Evolutionary conservation across 1,284 basidiomycete genomes (phyloP).

Genomic region (Apiotrichum sp.): DNA sequence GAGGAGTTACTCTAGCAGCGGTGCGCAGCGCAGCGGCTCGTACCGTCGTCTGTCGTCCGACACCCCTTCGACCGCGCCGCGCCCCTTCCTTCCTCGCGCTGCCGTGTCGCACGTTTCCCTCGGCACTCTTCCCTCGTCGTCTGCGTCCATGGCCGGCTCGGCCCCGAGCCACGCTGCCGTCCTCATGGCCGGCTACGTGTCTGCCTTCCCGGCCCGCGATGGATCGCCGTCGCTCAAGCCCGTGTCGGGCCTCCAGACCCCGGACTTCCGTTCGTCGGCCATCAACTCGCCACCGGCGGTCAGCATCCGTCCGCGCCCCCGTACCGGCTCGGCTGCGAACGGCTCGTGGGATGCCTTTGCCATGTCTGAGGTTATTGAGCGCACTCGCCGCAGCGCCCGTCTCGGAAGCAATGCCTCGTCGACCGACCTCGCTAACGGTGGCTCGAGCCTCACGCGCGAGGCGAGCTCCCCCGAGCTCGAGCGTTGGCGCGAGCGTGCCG

Average conservation of each 20-base stretch:
- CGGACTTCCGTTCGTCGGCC: slow-evolving; percentile 1
- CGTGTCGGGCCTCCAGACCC: slow-evolving; percentile 3
- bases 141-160: slow-evolving; percentile 30
- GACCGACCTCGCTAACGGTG: background rate
- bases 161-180: slow-evolving; percentile 32
- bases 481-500: slow-evolving; percentile 2
- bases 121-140: slow-evolving; percentile 15
- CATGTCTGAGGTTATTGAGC: slow-evolving; percentile 22
- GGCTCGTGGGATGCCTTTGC: slow-evolving; percentile 39
- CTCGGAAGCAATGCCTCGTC: slow-evolving; percentile 3
- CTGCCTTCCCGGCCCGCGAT: slow-evolving; percentile 34
- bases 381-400: slow-evolving; percentile 5
- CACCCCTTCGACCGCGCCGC: slow-evolving; percentile 7
- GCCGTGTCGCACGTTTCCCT: slow-evolving; percentile 38
- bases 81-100: slow-evolving; percentile 22
- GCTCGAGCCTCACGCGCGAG: background rate
- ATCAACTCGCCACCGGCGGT: background rate
- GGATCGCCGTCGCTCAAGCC: slow-evolving; percentile 6
- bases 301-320: slow-evolving; percentile 12
- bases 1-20: slow-evolving; percentile 1
- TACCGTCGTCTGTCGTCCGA: slow-evolving; percentile 19
- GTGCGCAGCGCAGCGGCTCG: slow-evolving; percentile 3
- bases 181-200: slow-evolving; percentile 33
- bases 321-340: slow-evolving; percentile 23
- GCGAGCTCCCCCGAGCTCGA: background rate